Percentiles rank a stretch among this genome's conserved stretches.
These are phyloP conservation scores for Stemphylium vesicarium DNA, from an alignment of 2,329 filamentous ascomycete genomes.

Conservation along the genomic window DNA sequence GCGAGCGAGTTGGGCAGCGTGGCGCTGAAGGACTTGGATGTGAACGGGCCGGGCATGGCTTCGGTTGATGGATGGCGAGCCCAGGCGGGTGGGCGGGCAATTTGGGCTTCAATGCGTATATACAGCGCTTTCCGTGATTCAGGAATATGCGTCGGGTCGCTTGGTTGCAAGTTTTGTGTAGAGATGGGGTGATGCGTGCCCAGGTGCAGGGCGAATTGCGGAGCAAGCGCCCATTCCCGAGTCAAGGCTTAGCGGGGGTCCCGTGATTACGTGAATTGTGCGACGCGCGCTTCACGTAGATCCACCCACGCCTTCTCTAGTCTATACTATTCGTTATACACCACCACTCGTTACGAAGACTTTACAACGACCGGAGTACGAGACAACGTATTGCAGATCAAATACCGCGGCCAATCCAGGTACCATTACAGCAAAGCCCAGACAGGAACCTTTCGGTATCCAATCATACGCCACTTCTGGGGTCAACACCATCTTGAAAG, in stretches of 20 bases:
- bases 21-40: constrained; percentile 63
- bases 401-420: background rate
- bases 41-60: constrained; percentile 65
- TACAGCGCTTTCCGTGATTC: background rate
- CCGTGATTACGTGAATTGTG: constrained; percentile 30
- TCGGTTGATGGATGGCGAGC: background rate
- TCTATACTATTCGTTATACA: background rate
- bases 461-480: constrained; percentile 8
- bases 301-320: constrained; percentile 2
- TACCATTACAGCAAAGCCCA: background rate
- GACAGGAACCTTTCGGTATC: background rate
- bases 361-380: background rate
- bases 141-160: background rate
- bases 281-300: constrained; percentile 21
- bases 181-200: constrained; percentile 13
- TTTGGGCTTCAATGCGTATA: background rate
- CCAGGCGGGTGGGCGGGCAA: background rate
- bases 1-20: constrained; percentile 69
- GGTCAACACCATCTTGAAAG: background rate
- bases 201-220: constrained; percentile 2
- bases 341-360: background rate
- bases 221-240: constrained; percentile 20
- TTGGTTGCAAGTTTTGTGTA: background rate
- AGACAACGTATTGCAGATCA: background rate
- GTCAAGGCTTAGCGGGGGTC: constrained; percentile 26